phyloP scores from a whole-genome alignment of 805 yeast genomes.

The Starmerella roubikii region DNA sequence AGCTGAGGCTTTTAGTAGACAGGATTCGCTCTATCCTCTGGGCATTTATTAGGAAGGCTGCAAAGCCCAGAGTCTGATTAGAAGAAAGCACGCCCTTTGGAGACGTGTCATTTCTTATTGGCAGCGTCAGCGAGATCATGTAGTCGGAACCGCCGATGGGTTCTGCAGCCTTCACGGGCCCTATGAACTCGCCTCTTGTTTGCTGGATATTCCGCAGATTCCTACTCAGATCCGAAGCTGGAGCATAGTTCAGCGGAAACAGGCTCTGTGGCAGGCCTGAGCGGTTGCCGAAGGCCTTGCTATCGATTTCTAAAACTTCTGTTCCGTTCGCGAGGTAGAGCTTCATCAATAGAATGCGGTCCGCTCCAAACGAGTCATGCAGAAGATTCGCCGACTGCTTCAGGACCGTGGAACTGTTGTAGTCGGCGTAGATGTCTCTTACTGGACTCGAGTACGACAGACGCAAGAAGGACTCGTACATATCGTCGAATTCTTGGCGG shows the following conservation, averaged over 20 bases:
- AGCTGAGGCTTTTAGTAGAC: constrained; percentile 8
- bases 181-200: constrained; percentile 9
- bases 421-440: constrained; percentile 7
- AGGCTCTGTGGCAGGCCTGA: constrained; percentile 7
- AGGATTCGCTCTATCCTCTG: constrained; percentile 11
- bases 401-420: not conserved
- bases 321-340: constrained; percentile 14
- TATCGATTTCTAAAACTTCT: constrained; percentile 12
- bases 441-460: constrained; percentile 14
- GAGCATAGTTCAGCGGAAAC: constrained; percentile 7
- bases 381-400: constrained; percentile 8
- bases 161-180: constrained; percentile 6
- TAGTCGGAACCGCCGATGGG: constrained; percentile 4
- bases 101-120: constrained; percentile 1
- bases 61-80: constrained; percentile 11
- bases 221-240: not conserved
- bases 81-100: not conserved
- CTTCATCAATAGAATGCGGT: constrained; percentile 12
- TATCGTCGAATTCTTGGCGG: constrained; percentile 11
- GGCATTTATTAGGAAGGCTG: constrained; percentile 13
- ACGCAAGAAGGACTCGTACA: constrained; percentile 8
- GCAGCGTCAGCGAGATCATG: constrained; percentile 14
- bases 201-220: constrained; percentile 1
- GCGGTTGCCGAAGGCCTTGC: constrained; percentile 1
- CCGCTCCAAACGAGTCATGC: constrained; percentile 15